Percentiles rank a stretch among this genome's conserved stretches.
Conservation (phyloP, 371 early-diverging fungal species). For the Capniomyces stellatus region DNA sequence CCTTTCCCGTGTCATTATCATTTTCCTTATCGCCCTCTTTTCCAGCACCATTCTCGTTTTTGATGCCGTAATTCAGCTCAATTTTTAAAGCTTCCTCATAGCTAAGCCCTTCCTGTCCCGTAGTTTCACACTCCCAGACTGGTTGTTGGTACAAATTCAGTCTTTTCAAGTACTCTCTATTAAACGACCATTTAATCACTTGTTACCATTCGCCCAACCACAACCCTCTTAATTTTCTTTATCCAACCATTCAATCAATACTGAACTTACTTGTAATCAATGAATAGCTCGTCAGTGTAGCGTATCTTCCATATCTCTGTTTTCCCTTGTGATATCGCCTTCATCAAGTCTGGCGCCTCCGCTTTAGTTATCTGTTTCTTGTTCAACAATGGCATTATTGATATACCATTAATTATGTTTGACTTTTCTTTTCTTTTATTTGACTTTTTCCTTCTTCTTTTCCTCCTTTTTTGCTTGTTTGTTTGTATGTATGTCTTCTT, state of each 20-base stretch:
- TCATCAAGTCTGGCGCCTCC: not conserved
- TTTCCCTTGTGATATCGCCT: not conserved
- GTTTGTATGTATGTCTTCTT: too few relatives aligned
- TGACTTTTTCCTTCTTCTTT: too few relatives aligned
- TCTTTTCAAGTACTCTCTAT: constrained; percentile 55
- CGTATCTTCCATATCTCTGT: constrained; percentile 49
- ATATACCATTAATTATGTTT: too few relatives aligned
- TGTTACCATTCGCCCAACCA: constrained; percentile 1
- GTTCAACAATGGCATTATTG: constrained; percentile 3
- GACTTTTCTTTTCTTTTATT: too few relatives aligned
- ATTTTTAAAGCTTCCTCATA: constrained; percentile 57
- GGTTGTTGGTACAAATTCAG: constrained; percentile 41
- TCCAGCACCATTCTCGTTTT: constrained; percentile 45
- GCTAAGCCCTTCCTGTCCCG: constrained; percentile 54
- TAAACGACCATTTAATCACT: constrained; percentile 1
- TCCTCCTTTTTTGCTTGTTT: too few relatives aligned
- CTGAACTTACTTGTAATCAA: constrained; percentile 55
- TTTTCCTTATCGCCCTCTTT: too few relatives aligned
- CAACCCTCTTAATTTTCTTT: not conserved
- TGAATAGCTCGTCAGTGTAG: constrained; percentile 65
- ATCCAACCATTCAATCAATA: constrained; percentile 3
- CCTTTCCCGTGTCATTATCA: constrained; percentile 35
- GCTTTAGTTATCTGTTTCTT: not conserved
- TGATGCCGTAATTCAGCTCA: too few relatives aligned
- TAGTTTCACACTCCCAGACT: constrained; percentile 60